Percentiles rank a stretch among this genome's conserved stretches.
Conservation (phyloP, 805 yeast species). For the Schizosaccharomyces japonicus region DNA sequence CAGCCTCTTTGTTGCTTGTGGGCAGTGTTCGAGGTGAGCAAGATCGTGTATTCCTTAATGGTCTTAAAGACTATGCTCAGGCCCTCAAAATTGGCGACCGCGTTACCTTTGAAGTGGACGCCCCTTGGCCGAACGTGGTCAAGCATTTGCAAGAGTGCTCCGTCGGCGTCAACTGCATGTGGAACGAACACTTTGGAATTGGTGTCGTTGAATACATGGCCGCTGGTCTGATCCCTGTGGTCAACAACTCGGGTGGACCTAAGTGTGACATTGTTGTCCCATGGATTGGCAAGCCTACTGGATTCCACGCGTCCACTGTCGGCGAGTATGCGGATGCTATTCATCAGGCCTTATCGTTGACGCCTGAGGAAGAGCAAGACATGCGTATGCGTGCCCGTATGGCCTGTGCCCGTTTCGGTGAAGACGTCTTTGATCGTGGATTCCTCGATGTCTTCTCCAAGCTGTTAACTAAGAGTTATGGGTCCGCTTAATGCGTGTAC, state of each 20-base stretch:
- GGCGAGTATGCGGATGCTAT: conserved; percentile 53
- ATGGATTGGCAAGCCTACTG: conserved; percentile 30
- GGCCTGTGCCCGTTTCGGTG: conserved; percentile 2
- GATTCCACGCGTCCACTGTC: conserved; percentile 52
- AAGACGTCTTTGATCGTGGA: background rate
- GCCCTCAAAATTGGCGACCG: conserved; percentile 22
- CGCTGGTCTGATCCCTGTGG: conserved; percentile 66
- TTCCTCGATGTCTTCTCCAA: background rate
- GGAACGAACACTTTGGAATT: conserved; percentile 98
- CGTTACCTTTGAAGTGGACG: conserved; percentile 42
- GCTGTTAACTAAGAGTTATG: background rate
- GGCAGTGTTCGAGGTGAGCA: conserved; percentile 59
- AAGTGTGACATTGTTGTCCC: conserved; percentile 53
- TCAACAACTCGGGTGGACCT: conserved; percentile 93
- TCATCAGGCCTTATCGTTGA: conserved; percentile 16
- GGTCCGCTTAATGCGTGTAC: no score
- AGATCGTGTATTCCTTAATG: conserved; percentile 37
- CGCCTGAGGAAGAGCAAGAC: background rate
- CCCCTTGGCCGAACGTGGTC: conserved; percentile 41
- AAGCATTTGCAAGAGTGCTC: conserved; percentile 30
- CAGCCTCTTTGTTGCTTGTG: conserved; percentile 33
- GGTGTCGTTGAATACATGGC: conserved; percentile 85
- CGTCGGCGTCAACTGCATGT: conserved; percentile 84
- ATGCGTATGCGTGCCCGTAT: background rate
- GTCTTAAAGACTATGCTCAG: conserved; percentile 24